Base-by-base conservation (phyloP, 805 yeast genomes). In the Candida andamanensis region DNA sequence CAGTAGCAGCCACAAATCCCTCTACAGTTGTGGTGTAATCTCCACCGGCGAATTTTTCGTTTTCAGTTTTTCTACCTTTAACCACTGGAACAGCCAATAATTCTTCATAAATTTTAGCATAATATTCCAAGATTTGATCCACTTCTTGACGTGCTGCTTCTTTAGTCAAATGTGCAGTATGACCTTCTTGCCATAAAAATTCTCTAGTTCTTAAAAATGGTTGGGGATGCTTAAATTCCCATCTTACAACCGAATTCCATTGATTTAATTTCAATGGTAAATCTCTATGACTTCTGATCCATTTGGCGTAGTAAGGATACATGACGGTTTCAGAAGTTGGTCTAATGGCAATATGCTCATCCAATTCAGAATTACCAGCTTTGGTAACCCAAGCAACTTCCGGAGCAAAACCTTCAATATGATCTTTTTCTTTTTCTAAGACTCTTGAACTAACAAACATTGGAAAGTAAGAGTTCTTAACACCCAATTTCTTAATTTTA, bases 221-320 rank as follows among this genome's bases (percentile, higher is more conserved):
- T 69, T 92, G 99, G 37, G 99, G 99, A 63, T 92, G 97, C 72
- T 92, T 92, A 70, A 92, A 92, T 68, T 92, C 99, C 99, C 98
- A 92, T 72, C 99, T 83, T 30, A 92, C 99, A 27, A 92, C 99
- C 13, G 97, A 89, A 70, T 94, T 94, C 99, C 99, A 92, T 69
- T 92, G 99, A 72, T 92, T 92, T 55, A 92, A 75, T 54, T 84
- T 85, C 64, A 92, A 72, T 41, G 99, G 99, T 58, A 94, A 75
- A 61, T 92, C 99, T 64, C 98, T 83, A 69, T 92, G 95, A 18
- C 97, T 89, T 64, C 96, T 83, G 54, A 92, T 82, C 99, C 99
- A 92, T 64, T 92, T 92, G 50, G 97, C 85, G 58, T 90, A 92
- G 78, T 92, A 94, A 40, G 99, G 99, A 62, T 92, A 92, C 98